phyloP scores from a whole-genome alignment of 352 stramenopile genomes.

The Pythium graminicola region DNA sequence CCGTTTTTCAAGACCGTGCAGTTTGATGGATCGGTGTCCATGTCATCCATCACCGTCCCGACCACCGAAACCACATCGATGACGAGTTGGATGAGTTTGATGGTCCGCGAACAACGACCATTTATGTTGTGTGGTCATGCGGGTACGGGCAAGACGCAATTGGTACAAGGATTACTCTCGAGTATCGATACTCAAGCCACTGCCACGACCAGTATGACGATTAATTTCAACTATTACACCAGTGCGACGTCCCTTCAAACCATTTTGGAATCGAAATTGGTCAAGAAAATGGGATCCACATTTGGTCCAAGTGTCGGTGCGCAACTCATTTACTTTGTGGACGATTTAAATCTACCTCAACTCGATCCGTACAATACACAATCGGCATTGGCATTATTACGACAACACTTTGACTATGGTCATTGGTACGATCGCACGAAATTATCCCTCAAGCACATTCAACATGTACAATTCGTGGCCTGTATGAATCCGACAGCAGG shows the following conservation, averaged over 20 bases:
- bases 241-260: conserved; percentile 59
- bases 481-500: conserved; percentile 95
- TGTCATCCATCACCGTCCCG: conserved; percentile 87
- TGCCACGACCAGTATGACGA: conserved; percentile 43
- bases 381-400: conserved; percentile 88
- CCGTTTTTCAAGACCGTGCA: conserved; percentile 85
- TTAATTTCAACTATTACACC: conserved; percentile 87
- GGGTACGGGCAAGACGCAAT: conserved; percentile 92
- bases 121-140: conserved; percentile 92
- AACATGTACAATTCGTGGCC: conserved; percentile 91
- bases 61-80: conserved; percentile 92
- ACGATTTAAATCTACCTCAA: conserved; percentile 95
- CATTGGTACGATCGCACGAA: conserved; percentile 94
- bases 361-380: conserved; percentile 94
- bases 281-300: conserved; percentile 83
- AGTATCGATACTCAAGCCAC: conserved; percentile 34
- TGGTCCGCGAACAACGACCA: conserved; percentile 88
- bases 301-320: conserved; percentile 74
- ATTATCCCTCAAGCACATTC: conserved; percentile 90
- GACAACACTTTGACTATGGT: conserved; percentile 93
- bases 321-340: conserved; percentile 94
- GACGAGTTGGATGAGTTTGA: conserved; percentile 91
- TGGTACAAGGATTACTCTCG: conserved; percentile 82
- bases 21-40: conserved; percentile 66
- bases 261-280: conserved; percentile 84